Base-by-base conservation (phyloP, 2,329 filamentous ascomycete genomes). In the Leptosphaerulina australis region DNA sequence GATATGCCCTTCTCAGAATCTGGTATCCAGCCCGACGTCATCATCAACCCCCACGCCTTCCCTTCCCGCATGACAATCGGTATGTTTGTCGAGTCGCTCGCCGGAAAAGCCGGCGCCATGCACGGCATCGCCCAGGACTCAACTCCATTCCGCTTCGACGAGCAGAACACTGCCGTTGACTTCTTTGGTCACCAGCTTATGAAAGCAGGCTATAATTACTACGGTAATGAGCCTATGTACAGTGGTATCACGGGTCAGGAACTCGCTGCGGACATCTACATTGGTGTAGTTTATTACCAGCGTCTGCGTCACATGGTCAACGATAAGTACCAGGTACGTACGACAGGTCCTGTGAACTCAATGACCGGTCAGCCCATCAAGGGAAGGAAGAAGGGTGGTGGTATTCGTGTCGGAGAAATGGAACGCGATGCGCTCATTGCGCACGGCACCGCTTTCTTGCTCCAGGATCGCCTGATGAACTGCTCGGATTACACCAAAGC, bases 31-130 rank as follows among this genome's bases (percentile, higher is more conserved):
- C 94, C 94, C 8, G 94, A 99, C 74, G 82, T 96, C 66, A 99
- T 99, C 75, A 99, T 99, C 81, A 99, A 99, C 77, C 94, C 94
- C 30, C 94, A 99, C 81, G 94, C 94, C 69, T 99, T 99, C 82
- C 94, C 94, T 6, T 97, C 93, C 35, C 92, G 94, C 76, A 99
- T 99, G 94, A 99, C 94, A 15, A 99, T 99, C 70, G 94, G 94
- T 69, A 97, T 97, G 90, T 97, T 99, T 75, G 86, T 99, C 69
- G 94, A 99, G 78, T 97, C 92, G 4, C 82, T 99, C 43, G 94
- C 94, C 8, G 94, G 94, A 54, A 99, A 99, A 78, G 86, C 93
- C 8, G 94, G 94, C 36, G 90, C 93, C 11, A 83, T 99, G 26
- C 94, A 99, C 72, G 94, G 94, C 36, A 81, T 97, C n/a, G 90